phyloP scores from a whole-genome alignment of 2,329 filamentous ascomycete genomes.

The Colletotrichum noveboracense region DNA sequence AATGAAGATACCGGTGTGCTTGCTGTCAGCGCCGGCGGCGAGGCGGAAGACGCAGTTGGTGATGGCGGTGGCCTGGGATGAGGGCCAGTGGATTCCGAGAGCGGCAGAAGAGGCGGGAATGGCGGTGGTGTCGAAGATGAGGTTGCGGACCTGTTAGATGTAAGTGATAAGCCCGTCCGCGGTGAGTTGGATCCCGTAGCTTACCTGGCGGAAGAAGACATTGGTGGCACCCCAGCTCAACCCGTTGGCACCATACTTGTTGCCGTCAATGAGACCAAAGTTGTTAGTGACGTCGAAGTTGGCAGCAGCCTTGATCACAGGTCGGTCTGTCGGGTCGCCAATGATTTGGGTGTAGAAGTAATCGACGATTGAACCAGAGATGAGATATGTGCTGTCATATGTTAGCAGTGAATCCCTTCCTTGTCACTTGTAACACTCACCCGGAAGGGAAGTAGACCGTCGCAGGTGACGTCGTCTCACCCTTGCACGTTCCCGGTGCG shows the following conservation, averaged over 20 bases:
- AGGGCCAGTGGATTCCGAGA: slow-evolving; percentile 71
- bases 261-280: slow-evolving; percentile 53
- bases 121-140: slow-evolving; percentile 59
- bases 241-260: slow-evolving; percentile 44
- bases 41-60: slow-evolving; percentile 64
- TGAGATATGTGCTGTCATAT: slow-evolving; percentile 63
- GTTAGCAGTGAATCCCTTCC: not conserved
- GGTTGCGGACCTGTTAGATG: slow-evolving; percentile 43
- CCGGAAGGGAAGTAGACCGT: slow-evolving; percentile 43
- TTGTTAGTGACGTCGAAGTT: slow-evolving; percentile 45
- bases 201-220: slow-evolving; percentile 62
- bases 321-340: slow-evolving; percentile 67
- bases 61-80: slow-evolving; percentile 66
- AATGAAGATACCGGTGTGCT: slow-evolving; percentile 65
- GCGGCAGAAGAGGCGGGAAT: slow-evolving; percentile 50
- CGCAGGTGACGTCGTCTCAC: slow-evolving; percentile 45
- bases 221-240: slow-evolving; percentile 61
- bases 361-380: slow-evolving; percentile 73
- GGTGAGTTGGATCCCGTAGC: not conserved
- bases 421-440: slow-evolving; percentile 22
- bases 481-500: slow-evolving; percentile 32
- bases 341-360: slow-evolving; percentile 83
- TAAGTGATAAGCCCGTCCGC: fast-evolving
- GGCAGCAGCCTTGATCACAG: slow-evolving; percentile 59
- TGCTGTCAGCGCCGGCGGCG: slow-evolving; percentile 48